Evolutionary conservation across 2,329 filamentous ascomycete genomes (phyloP), one percentile per base, ranked within the genome.

Genomic region (Annulohypoxylon truncatum): DNA sequence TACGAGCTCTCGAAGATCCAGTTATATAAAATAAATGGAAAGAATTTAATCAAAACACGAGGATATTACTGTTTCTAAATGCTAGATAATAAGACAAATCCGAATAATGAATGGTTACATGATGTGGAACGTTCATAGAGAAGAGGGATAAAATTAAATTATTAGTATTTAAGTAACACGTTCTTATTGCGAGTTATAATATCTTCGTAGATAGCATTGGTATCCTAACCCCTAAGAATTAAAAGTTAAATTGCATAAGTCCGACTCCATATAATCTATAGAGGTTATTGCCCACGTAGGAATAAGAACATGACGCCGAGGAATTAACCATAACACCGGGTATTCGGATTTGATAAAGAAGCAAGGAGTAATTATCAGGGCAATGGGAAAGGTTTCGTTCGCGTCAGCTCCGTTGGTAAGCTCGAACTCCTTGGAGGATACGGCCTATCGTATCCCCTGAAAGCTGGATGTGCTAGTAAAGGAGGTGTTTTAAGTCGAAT

Each of bases 391-490:
- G 44, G 4, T 7, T n/a, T 28, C 18, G 44, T 18, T 48, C 24
- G 13, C 3, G 44, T 26, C 44, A 28, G 18, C 5, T 48, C 24
- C 7, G 18, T 48, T 24, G 44, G 44, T 28, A 48, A 48, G 10
- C 44, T 48, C 6, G 44, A 48, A 15, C n/a, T 48, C 24, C 44
- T 48, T 15, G 44, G 44, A 18, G 44, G 22, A 28, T 15, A 48
- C 4, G 22, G 22, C 44, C 44, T 48, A 3, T 33, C 9, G 24
- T 18, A 35, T 12, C 29, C 56, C n/a, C 47, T 33, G 3, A 60
- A 60, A 10, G 56, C 56, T 13, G 56, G 56, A 20, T 60, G 56
- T 9, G 44, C 56, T 8, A 44, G 15, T 20, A 35, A 9, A 18
- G 56, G 56, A 3, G 56, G 56, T 9, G 56, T 52, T 4, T 52